Evolutionary conservation across 441 rosid genomes (phyloP).

Genomic region (Pelargonium citronellum): DNA sequence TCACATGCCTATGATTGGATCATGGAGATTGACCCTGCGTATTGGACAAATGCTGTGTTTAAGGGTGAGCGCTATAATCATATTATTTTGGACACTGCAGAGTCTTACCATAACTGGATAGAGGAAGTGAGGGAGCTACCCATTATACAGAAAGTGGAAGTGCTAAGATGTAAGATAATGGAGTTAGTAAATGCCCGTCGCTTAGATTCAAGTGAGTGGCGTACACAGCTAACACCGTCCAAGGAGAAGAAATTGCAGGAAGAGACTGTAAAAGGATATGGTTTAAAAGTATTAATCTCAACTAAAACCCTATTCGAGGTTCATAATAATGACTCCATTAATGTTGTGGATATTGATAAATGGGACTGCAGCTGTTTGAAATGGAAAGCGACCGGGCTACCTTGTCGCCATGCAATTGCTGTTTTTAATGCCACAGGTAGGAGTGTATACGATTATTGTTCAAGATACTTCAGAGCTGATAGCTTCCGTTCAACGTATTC

Average conservation of each 20-base stretch:
- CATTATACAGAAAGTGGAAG: slow-evolving; percentile 55
- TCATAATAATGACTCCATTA: slow-evolving; percentile 51
- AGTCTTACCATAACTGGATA: slow-evolving; percentile 55
- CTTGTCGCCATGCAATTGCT: slow-evolving; percentile 83
- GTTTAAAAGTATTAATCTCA: slow-evolving; percentile 59
- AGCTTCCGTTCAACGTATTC: slow-evolving; percentile 50
- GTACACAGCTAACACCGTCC: slow-evolving; percentile 56
- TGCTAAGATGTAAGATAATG: slow-evolving; percentile 41
- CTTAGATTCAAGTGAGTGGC: slow-evolving; percentile 50
- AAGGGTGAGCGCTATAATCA: slow-evolving; percentile 70
- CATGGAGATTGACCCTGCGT: slow-evolving; percentile 56
- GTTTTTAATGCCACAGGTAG: slow-evolving; percentile 54
- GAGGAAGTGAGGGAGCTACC: slow-evolving; percentile 69
- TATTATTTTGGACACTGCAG: slow-evolving; percentile 54
- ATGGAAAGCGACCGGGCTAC: slow-evolving; percentile 67
- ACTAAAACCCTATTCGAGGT: slow-evolving; percentile 82
- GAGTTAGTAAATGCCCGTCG: slow-evolving; percentile 50
- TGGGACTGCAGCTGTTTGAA: slow-evolving; percentile 61
- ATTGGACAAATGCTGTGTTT: slow-evolving; percentile 64
- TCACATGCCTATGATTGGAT: slow-evolving; percentile 70
- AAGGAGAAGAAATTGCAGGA: slow-evolving; percentile 56
- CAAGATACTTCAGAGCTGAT: slow-evolving; percentile 53
- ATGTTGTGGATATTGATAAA: slow-evolving; percentile 64
- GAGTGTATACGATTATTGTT: slow-evolving; percentile 58
- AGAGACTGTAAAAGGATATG: slow-evolving; percentile 45